Conservation (phyloP, 768 basidiomycete species). For the Tephrocybe sp. region DNA sequence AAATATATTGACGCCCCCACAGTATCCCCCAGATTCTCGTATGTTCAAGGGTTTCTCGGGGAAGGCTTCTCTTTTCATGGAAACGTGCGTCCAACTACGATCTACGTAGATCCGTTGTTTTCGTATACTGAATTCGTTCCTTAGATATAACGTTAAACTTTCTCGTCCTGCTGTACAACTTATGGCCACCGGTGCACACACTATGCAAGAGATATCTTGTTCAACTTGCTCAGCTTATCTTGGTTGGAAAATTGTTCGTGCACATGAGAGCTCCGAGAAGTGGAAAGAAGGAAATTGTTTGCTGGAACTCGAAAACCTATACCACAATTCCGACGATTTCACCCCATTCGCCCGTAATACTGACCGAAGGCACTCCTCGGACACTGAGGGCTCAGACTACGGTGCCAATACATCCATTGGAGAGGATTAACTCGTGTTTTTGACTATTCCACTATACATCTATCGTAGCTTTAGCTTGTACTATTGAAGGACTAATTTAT, state of each 20-base stretch:
- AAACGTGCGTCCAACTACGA: constrained; percentile 39
- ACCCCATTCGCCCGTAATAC: constrained; percentile 16
- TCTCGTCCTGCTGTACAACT: constrained; percentile 48
- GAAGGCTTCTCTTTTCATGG: constrained; percentile 56
- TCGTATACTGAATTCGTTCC: not conserved
- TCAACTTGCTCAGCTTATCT: constrained; percentile 46
- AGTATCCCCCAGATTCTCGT: constrained; percentile 45
- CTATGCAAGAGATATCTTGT: constrained; percentile 56
- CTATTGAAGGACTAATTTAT: constrained; percentile 8
- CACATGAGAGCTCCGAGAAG: constrained; percentile 50
- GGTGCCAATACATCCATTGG: constrained; percentile 1
- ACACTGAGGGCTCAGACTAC: constrained; percentile 33
- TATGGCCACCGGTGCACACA: constrained; percentile 63
- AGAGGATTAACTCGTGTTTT: not conserved
- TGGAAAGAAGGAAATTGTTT: constrained; percentile 64
- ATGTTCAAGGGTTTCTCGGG: constrained; percentile 55
- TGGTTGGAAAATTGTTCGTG: constrained; percentile 64
- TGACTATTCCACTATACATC: not conserved
- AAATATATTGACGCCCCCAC: not conserved
- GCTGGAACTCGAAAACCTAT: constrained; percentile 55
- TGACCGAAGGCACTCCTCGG: constrained; percentile 27
- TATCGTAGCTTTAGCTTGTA: not conserved
- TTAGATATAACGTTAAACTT: constrained; percentile 47
- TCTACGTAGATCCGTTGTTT: not conserved
- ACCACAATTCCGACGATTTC: constrained; percentile 19